These are phyloP conservation scores for Nepenthes gracilis DNA, from an alignment of 148 eudicot genomes.

Conservation along the genomic window DNA sequence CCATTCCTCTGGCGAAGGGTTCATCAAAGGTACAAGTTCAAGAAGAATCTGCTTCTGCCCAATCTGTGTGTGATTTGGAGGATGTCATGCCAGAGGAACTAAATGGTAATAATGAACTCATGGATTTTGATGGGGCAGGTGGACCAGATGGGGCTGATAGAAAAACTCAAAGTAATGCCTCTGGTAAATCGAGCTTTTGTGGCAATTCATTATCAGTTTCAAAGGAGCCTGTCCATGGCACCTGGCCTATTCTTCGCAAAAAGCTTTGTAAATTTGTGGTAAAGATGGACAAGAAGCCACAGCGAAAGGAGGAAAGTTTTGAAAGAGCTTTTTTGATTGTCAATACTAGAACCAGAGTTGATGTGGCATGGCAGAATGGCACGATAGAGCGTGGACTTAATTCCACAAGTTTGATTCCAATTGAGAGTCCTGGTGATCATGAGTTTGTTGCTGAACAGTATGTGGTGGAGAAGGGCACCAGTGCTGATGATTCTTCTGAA, in stretches of 20 bases:
- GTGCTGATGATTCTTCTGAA: constrained; percentile 47
- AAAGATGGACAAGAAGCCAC: constrained; percentile 66
- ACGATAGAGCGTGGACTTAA: constrained; percentile 34
- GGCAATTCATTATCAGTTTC: constrained; percentile 43
- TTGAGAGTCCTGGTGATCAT: constrained; percentile 94
- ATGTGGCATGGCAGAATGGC: constrained; percentile 98
- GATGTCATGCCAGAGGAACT: constrained; percentile 32
- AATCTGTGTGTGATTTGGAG: constrained; percentile 29
- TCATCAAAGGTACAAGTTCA: constrained; percentile 32
- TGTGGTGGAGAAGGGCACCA: constrained; percentile 82
- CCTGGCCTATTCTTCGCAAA: constrained; percentile 77
- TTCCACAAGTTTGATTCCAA: constrained; percentile 66
- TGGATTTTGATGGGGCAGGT: constrained; percentile 30
- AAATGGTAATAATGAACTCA: constrained; percentile 24
- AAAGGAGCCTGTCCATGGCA: constrained; percentile 53
- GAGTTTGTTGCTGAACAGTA: constrained; percentile 94
- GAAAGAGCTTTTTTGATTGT: constrained; percentile 75
- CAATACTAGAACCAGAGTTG: constrained; percentile 57
- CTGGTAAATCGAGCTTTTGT: constrained; percentile 37
- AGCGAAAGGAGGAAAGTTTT: constrained; percentile 74
- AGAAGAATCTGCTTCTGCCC: constrained; percentile 23
- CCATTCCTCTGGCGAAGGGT: constrained; percentile 33
- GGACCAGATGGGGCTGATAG: constrained; percentile 19
- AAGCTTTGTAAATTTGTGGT: constrained; percentile 83
- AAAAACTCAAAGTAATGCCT: constrained; percentile 20